Evolutionary conservation across 495 filamentous ascomycete genomes (phyloP), one percentile per base, ranked within the genome.

Genomic region (Penicillium subrubescens): DNA sequence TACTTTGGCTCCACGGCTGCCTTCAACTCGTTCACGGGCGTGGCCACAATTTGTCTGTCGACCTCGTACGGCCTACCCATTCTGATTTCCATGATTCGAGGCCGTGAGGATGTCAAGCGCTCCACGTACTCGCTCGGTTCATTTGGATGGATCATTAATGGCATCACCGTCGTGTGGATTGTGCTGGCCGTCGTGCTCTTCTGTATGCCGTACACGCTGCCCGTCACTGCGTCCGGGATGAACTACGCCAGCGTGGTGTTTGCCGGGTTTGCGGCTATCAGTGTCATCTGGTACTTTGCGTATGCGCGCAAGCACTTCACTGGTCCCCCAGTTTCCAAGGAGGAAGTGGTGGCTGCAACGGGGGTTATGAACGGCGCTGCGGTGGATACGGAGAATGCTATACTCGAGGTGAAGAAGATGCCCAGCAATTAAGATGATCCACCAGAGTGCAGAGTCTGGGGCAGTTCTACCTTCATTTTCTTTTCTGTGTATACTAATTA

Each of bases 231-330:
- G 7, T 43, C 66, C 1, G 73, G 70, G 25, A 82, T 87, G 83
- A 85, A 89, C 73, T 89, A 89, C 71, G 87, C 87, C 29, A 84
- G 79, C 35, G 87, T 86, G 23, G 87, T 89, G 37, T 90, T 90
- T 70, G 82, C 84, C 31, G 85, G 83, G 0, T 88, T 88, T 64
- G 84, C 81, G 6, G 46, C 71, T 19, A 84, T 90, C 59, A 81
- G 82, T 44, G 68, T 84, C 14, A 66, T 82, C 1, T 92, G 89
- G 89, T 92, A 93, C 78, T 82, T 89, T 57, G 79, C 82, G 1
- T 87, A 90, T 80, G 90, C 90, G 39, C 83, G 87, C 62, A 88
- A 88, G 73, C 81, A 89, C 66, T 92, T 92, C 71, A 82, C 77
- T 11, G 90, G 90, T 0, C 90, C 90, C 0, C 88, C 89, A 0